Percentiles rank a stretch among this genome's conserved stretches.
phyloP scores from a whole-genome alignment of 495 filamentous ascomycete species.

The Annulohypoxylon moriforme region DNA sequence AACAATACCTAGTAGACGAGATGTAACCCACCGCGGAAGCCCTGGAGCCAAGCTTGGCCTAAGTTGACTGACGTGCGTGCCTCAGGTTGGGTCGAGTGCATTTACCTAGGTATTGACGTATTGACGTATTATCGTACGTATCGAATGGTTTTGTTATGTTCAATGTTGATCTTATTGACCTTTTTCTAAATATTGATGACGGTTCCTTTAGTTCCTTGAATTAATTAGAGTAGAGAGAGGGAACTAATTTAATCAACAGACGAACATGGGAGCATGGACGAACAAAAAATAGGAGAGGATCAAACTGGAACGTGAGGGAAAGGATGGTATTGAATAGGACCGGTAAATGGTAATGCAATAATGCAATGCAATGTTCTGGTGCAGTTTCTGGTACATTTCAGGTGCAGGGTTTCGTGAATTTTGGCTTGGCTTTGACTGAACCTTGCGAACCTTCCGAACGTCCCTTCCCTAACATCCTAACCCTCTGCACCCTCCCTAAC shows the following conservation, averaged over 20 bases:
- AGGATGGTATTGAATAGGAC: constrained; percentile 39
- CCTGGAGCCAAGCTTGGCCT: constrained; percentile 33
- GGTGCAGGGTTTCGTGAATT: constrained; percentile 32
- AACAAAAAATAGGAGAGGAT: constrained; percentile 12
- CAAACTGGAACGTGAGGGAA: constrained; percentile 36
- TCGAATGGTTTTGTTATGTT: neutral
- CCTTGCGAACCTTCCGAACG: constrained; percentile 29
- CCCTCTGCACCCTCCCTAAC: neutral
- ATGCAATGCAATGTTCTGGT: constrained; percentile 21
- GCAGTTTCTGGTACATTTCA: neutral
- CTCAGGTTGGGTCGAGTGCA: constrained; percentile 21
- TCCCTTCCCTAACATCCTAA: constrained; percentile 19
- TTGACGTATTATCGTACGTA: neutral
- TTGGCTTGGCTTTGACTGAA: constrained; percentile 30
- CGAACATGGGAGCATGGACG: neutral
- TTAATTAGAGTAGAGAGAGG: neutral
- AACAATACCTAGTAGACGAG: constrained; percentile 24
- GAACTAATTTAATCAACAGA: neutral
- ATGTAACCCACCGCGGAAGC: constrained; percentile 43
- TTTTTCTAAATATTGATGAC: neutral
- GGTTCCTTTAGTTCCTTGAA: neutral
- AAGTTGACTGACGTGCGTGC: constrained; percentile 24
- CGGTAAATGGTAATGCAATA: no score
- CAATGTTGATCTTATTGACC: neutral
- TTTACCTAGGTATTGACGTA: constrained; percentile 1